Base-by-base conservation (phyloP, 1,139 yeast genomes). In the Geotrichum bryndzae region DNA sequence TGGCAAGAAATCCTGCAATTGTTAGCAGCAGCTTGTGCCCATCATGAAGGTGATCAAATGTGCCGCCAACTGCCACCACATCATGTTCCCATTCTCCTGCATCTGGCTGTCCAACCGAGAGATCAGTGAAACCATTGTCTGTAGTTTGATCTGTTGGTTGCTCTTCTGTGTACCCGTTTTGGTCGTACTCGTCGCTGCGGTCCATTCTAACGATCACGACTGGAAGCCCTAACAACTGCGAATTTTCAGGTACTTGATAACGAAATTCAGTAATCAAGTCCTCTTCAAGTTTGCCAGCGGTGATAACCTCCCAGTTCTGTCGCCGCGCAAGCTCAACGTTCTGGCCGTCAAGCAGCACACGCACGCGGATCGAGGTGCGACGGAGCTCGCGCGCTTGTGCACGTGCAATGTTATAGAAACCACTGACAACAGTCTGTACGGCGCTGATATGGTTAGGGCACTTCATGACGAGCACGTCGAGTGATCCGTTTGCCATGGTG, bases 11-110 rank as follows among this genome's bases (percentile, higher is more conserved):
- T 0, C 86, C 84, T 0, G 96, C 81, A 67, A 90, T 78, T 0
- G 96, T 86, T 8, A 95, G 77, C 25, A 95, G 77, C 38, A 94
- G 86, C 73, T 89, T 90, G 74, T 95, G 99, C 0, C 99, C 99
- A 70, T 88, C 96, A 69, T 95, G 99, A 50, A 95, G 72, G 74
- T 95, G 98, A 72, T 95, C 99, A 76, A 95, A 95, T 0, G 99
- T 95, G 0, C 99, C 99, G 0, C 99, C 99, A 0, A 92, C 86
- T 6, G 73, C 73, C 2, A 69, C 72, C 4, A 67, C 70, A 11
- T 64, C 66, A 58, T 67, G 70, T 45, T 65, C 66, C 64, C 64
- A 65, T 41, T 66, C 67, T 46, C 56, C 64, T 1, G 59, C 60
- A 10, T 56, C 41, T 8, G 46, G 46, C 60, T 35, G 18, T 15